Evolutionary conservation across 148 eudicot genomes (phyloP).

Genomic region (Fagopyrum tataricum): DNA sequence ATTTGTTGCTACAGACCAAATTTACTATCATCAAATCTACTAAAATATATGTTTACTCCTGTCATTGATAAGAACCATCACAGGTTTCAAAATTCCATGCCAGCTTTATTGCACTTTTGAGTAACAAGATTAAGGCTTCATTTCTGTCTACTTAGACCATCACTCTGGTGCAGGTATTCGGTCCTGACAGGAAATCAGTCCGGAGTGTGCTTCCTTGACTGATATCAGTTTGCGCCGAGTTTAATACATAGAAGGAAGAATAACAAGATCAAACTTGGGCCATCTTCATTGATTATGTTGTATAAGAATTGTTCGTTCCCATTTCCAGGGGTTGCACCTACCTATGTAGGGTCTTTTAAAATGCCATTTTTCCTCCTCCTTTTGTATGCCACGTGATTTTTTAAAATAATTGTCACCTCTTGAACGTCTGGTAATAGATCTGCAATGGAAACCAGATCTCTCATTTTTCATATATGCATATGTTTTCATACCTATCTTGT

Average conservation of each 20-base stretch:
- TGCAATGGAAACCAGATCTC: not conserved
- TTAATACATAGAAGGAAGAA: not conserved
- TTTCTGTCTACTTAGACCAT: not conserved
- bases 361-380: slow-evolving; percentile 1
- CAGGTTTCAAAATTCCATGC: too few species aligned
- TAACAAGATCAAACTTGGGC: not conserved
- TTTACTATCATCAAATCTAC: not conserved
- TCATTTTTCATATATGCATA: not conserved
- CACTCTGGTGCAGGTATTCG: slow-evolving; percentile 54
- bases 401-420: not conserved
- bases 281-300: not conserved
- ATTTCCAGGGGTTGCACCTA: slow-evolving; percentile 7
- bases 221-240: not conserved
- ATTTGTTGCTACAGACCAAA: not conserved
- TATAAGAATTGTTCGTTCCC: slow-evolving; percentile 1
- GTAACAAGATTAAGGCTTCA: not conserved
- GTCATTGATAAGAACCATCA: not conserved
- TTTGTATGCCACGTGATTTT: not conserved
- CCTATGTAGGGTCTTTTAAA: slow-evolving; percentile 6
- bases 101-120: not conserved
- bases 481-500: not conserved
- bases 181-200: slow-evolving; percentile 81
- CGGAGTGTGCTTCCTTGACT: slow-evolving; percentile 64
- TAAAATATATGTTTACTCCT: not conserved
- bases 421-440: not conserved